phyloP scores from a whole-genome alignment of 2,329 filamentous ascomycete species.

The Colletotrichum sp. region DNA sequence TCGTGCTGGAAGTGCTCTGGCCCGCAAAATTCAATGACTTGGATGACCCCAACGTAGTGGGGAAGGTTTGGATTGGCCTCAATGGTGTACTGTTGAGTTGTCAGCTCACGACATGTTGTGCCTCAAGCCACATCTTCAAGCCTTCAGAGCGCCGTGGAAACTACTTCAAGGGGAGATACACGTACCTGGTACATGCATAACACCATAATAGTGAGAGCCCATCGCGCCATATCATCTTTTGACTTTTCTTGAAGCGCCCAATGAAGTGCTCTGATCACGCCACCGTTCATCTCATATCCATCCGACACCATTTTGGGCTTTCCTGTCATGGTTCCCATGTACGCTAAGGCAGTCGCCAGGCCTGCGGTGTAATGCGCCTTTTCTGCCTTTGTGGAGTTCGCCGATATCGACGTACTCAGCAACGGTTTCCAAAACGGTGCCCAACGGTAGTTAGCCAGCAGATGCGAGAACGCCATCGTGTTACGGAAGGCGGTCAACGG shows the following conservation, averaged over 20 bases:
- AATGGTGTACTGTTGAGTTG: background rate
- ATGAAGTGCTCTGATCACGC: background rate
- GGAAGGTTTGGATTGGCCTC: background rate
- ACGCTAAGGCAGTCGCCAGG: background rate
- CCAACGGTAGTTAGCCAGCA: constrained; percentile 1
- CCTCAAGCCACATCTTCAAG: background rate
- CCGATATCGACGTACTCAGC: background rate
- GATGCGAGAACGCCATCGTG: constrained; percentile 1
- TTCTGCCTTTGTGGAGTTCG: background rate
- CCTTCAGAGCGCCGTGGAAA: too few species aligned
- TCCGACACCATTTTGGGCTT: background rate
- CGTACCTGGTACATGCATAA: background rate
- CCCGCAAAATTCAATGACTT: background rate
- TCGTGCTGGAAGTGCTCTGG: constrained; percentile 6
- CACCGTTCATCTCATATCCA: background rate
- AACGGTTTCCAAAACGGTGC: constrained; percentile 8
- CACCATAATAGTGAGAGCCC: constrained; percentile 3
- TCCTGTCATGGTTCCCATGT: background rate
- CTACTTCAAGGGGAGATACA: background rate
- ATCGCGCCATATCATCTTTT: background rate
- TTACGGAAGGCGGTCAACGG: constrained; percentile 2
- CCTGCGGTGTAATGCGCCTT: background rate
- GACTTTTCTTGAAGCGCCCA: background rate
- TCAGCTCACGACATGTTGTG: accelerated
- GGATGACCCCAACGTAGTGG: background rate